Base-by-base conservation (phyloP, 805 yeast species). In the Candida ulmi region DNA sequence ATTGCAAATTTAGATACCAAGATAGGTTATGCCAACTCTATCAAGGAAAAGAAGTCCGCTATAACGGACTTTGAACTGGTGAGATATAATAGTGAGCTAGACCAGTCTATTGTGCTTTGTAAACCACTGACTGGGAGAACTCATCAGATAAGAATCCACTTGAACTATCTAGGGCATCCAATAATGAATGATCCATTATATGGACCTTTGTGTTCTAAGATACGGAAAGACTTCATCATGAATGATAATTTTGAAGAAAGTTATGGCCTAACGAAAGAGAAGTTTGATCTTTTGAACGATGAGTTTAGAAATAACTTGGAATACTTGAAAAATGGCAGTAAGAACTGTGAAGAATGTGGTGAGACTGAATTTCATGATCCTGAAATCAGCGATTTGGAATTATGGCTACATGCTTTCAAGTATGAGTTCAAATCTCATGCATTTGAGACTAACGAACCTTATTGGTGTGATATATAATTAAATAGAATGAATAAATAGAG, bases 131-230 rank as follows among this genome's bases (percentile, higher is more conserved):
- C 99, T 0, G 99, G 99, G 0, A 70, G 99, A 53, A 88, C 97
- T 0, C 99, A 93, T 58, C 99, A 93, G 58, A 88, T 93, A 32
- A 66, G 99, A 40, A 95, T 93, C 1, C 99, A 93, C 64, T 63
- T 93, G 42, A 96, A 90, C 60, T 82, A 69, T 48, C 52, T 93
- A 15, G 96, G 96, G 0, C 72, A 69, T 53, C 96, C 99, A 0
- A 93, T 91, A 32, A 86, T 84, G 3, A 90, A 91, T 55, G 99
- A 91, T 59, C 97, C 97, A 0, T 33, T 55, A 65, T 90, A 11
- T 88, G 57, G 57, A 4, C 57, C 57, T 2, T 36, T 25, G 13
- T 18, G 36, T 2, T 38, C 47, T 2, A 17, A 30, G 8, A 25
- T 46, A 11, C 33, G 44, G 12, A 17, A 31, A 17, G 43, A 48